Conservation (phyloP, 108 stramenopile species). For the Tribonema minus region DNA sequence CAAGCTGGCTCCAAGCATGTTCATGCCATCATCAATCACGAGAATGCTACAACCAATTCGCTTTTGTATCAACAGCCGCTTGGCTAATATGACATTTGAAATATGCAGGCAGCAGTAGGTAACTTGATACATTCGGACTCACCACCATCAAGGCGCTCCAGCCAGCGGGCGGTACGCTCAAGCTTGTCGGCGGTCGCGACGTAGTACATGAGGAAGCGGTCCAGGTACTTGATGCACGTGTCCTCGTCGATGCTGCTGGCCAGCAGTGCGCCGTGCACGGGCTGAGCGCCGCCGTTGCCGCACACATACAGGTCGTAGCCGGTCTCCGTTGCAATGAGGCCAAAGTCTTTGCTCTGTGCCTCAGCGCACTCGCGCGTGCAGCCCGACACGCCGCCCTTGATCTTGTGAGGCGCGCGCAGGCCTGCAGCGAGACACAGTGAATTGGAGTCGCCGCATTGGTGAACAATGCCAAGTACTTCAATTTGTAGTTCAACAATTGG, state of each 20-base stretch:
- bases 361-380: constrained; percentile 88
- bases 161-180: constrained; percentile 83
- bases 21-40: too few relatives aligned
- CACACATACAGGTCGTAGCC: constrained; percentile 87
- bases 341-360: constrained; percentile 85
- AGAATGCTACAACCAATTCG: too few relatives aligned
- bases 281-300: constrained; percentile 80
- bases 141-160: constrained; percentile 67
- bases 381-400: constrained; percentile 80
- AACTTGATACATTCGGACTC: too few relatives aligned
- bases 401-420: constrained; percentile 85
- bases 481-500: too few relatives aligned
- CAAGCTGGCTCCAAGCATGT: too few relatives aligned
- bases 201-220: constrained; percentile 89
- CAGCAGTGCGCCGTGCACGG: constrained; percentile 79
- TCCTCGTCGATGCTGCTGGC: constrained; percentile 83
- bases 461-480: too few relatives aligned
- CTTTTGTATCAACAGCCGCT: too few relatives aligned
- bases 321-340: constrained; percentile 84
- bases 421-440: constrained; percentile 12
- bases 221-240: constrained; percentile 76
- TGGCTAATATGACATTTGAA: too few relatives aligned
- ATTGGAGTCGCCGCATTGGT: not conserved
- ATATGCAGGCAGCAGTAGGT: too few relatives aligned
- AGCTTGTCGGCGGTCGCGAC: constrained; percentile 80